Conservation (phyloP, 768 basidiomycete species). For the Rhizopogon sp. region DNA sequence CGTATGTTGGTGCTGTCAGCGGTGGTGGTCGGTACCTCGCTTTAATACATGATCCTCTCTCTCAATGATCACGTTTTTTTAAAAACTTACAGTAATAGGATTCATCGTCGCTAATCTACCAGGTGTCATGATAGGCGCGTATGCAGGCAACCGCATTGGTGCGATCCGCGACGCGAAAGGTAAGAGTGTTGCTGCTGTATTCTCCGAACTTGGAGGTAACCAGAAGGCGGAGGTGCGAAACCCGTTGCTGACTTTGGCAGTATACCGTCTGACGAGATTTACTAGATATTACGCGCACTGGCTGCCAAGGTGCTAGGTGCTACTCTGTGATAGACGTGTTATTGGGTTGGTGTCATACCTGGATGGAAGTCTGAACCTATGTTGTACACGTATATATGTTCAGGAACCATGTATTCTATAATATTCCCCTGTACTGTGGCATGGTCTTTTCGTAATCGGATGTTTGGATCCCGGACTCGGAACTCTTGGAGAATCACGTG, state of each 20-base stretch:
- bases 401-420: neutral
- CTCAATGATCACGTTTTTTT: slow-evolving; percentile 26
- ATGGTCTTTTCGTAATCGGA: too few species aligned
- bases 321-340: slow-evolving; percentile 27
- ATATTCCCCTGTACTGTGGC: too few species aligned
- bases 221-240: slow-evolving; percentile 81
- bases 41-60: neutral
- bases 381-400: neutral
- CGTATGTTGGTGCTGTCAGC: slow-evolving; percentile 62
- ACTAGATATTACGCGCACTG: slow-evolving; percentile 72
- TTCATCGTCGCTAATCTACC: slow-evolving; percentile 72
- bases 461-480: neutral
- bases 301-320: slow-evolving; percentile 82
- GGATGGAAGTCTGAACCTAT: too few species aligned
- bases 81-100: slow-evolving; percentile 36
- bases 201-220: slow-evolving; percentile 63
- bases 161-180: slow-evolving; percentile 93
- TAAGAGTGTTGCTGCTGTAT: slow-evolving; percentile 88
- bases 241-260: neutral
- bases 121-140: slow-evolving; percentile 79
- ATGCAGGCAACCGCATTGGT: slow-evolving; percentile 87
- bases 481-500: neutral
- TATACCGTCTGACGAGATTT: neutral
- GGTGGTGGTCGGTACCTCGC: slow-evolving; percentile 46
- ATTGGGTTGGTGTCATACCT: neutral